A percentile compares a stretch with the other conserved stretches of the same genome.
These are phyloP conservation scores for Forsythia suspensa DNA, from an alignment of 257 asterid species.

Conservation along the genomic window DNA sequence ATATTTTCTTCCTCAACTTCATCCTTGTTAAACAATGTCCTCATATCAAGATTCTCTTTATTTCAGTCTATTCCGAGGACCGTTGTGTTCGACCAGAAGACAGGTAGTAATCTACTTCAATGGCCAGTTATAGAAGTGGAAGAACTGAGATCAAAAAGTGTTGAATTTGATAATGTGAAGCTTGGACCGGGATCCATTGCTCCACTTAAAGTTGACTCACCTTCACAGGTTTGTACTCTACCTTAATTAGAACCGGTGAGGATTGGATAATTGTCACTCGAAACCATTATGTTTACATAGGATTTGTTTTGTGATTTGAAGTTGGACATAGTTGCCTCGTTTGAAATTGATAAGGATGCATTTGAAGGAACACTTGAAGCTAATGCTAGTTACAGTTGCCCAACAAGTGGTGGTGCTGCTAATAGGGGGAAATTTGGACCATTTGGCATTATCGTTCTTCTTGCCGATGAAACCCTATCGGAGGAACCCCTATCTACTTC, in stretches of 20 bases:
- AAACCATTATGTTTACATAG: not conserved
- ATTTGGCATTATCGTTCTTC: slow-evolving; percentile 66
- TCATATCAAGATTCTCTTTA: not conserved
- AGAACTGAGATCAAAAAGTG: slow-evolving; percentile 54
- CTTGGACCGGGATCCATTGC: slow-evolving; percentile 72
- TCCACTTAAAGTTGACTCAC: slow-evolving; percentile 49
- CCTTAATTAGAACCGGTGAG: not conserved
- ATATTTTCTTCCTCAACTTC: too few species aligned
- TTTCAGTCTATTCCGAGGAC: slow-evolving; percentile 77
- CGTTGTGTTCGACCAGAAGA: slow-evolving; percentile 57
- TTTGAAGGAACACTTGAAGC: slow-evolving; percentile 32
- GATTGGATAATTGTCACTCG: not conserved
- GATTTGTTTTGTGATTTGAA: slow-evolving; percentile 29
- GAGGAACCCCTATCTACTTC: slow-evolving; percentile 79
- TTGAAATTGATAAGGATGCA: slow-evolving; percentile 44
- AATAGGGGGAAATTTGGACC: slow-evolving; percentile 87
- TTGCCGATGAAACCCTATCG: slow-evolving; percentile 52
- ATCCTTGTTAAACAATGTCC: too few species aligned
- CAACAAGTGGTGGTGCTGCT: slow-evolving; percentile 71
- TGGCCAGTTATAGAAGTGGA: slow-evolving; percentile 91
- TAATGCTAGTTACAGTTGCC: slow-evolving; percentile 45
- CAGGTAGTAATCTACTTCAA: slow-evolving; percentile 61
- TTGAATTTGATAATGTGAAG: slow-evolving; percentile 42
- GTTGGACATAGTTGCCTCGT: slow-evolving; percentile 68
- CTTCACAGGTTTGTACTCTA: slow-evolving; percentile 49